Percentiles rank a stretch among this genome's conserved stretches.
Conservation (phyloP, 1,284 basidiomycete species). For the Laetiporus sulphureus region DNA sequence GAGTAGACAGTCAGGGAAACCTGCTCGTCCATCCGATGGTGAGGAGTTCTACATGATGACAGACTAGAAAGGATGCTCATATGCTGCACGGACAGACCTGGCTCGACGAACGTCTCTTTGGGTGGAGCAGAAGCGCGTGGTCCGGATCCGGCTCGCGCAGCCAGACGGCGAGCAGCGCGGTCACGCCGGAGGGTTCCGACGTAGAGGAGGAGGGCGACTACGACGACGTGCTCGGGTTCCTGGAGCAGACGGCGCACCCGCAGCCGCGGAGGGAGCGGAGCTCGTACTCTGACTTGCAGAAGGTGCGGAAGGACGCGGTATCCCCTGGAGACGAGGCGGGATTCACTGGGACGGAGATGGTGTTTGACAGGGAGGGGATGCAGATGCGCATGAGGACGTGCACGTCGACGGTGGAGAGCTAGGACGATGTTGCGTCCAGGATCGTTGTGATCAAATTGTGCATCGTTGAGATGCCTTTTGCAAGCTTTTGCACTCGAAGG, state of each 20-base stretch:
- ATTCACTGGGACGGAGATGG: too few species aligned
- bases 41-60: too few species aligned
- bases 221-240: constrained; percentile 64
- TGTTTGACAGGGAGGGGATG: too few species aligned
- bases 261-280: constrained; percentile 52
- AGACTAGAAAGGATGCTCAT: too few species aligned
- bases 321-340: too few species aligned
- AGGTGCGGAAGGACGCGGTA: constrained; percentile 35
- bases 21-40: constrained; percentile 81
- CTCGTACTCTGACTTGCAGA: constrained; percentile 76
- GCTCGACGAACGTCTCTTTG: constrained; percentile 93
- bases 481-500: too few species aligned
- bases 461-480: too few species aligned
- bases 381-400: too few species aligned
- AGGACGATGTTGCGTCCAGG: too few species aligned
- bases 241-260: constrained; percentile 30
- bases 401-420: too few species aligned
- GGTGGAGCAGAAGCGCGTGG: constrained; percentile 74
- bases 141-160: constrained; percentile 53
- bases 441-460: too few species aligned
- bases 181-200: constrained; percentile 65
- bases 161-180: constrained; percentile 54
- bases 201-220: constrained; percentile 72
- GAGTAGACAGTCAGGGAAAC: constrained; percentile 75
- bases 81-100: constrained; percentile 67